Conservation (phyloP, 768 basidiomycete genomes). For the Rhodotorula babjevae region DNA sequence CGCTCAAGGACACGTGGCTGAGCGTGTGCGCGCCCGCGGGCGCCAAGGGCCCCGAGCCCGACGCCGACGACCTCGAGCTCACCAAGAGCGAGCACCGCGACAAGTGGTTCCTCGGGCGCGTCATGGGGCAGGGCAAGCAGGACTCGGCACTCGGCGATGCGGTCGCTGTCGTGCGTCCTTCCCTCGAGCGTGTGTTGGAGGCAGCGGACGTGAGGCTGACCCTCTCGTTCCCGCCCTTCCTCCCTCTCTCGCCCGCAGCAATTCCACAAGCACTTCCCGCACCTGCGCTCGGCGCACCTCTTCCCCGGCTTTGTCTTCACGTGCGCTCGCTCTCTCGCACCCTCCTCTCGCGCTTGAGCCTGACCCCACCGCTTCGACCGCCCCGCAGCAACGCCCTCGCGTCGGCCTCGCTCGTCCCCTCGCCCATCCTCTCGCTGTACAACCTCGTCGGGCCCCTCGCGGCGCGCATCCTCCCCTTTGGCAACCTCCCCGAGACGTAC, state of each 20-base stretch:
- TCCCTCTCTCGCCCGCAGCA: slow-evolving; percentile 23
- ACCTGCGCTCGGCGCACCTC: slow-evolving; percentile 36
- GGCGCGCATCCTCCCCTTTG: slow-evolving; percentile 28
- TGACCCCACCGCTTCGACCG: not conserved
- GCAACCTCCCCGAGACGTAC: slow-evolving; percentile 34
- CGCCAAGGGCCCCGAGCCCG: slow-evolving; percentile 1
- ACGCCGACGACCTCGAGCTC: slow-evolving; percentile 35
- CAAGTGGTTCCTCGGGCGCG: slow-evolving; percentile 7
- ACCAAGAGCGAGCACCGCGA: not conserved
- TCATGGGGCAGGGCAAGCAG: slow-evolving; percentile 13
- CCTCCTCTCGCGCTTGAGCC: not conserved
- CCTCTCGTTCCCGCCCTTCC: not conserved
- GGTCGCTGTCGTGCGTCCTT: slow-evolving; percentile 8
- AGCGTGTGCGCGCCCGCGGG: slow-evolving; percentile 35
- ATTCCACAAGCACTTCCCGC: slow-evolving; percentile 29
- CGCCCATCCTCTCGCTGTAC: slow-evolving; percentile 22
- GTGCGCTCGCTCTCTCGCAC: not conserved
- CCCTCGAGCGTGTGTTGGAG: too few relatives aligned
- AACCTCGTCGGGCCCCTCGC: slow-evolving; percentile 28
- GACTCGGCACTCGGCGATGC: slow-evolving; percentile 27
- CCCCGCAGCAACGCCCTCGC: slow-evolving; percentile 4
- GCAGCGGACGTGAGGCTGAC: too few relatives aligned
- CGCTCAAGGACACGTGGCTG: slow-evolving; percentile 36
- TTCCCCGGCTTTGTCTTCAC: slow-evolving; percentile 41
- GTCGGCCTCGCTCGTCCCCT: slow-evolving; percentile 27